Evolutionary conservation across 305 asterid genomes (phyloP), one percentile per base, ranked within the genome.

Genomic region (Lippia alba): DNA sequence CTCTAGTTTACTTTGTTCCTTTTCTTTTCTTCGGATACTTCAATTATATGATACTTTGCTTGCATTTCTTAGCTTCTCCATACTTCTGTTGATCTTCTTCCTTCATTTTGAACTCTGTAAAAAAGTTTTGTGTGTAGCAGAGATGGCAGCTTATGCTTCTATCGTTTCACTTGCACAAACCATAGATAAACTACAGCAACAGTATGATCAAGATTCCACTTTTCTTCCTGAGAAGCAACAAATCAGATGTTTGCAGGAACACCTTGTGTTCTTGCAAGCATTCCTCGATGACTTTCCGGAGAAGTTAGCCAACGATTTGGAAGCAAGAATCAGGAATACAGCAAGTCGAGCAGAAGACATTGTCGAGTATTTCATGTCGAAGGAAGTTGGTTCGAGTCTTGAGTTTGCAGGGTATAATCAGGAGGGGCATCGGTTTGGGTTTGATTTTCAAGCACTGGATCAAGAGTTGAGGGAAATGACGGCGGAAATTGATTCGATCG

Each of bases 81-180:
- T 24, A 24, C 30, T 3, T 24, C 45, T 39, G 7, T 39, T 39
- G 45, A 39, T 17, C 12, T 33, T 64, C 46, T 48, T 20, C 5
- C 69, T n/a, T 64, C 30, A 48, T 55, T 18, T 6, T 40, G 63
- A 54, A 8, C 20, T 15, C 17, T 9, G 56, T n/a, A 50, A 50
- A 39, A 39, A 39, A 15, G 19, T 50, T 50, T n/a, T n/a, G 19
- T 16, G n/a, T 5, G 8, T 16, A 15, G 6, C 56, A 50, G 20
- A 50, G 44, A 55, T 64, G 65, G 71, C 30, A 24, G 30, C 67
- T 59, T 77, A 66, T 55, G 71, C 77, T 36, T 69, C 80, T 32
- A 65, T 76, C 12, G 51, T 60, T 54, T 70, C 76, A n/a, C 64
- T 64, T 44, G 71, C 50, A 46, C 73, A 46, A 34, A 69, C 67